Conservation (phyloP, 495 filamentous ascomycete genomes). For the Aspergillus leporis region DNA sequence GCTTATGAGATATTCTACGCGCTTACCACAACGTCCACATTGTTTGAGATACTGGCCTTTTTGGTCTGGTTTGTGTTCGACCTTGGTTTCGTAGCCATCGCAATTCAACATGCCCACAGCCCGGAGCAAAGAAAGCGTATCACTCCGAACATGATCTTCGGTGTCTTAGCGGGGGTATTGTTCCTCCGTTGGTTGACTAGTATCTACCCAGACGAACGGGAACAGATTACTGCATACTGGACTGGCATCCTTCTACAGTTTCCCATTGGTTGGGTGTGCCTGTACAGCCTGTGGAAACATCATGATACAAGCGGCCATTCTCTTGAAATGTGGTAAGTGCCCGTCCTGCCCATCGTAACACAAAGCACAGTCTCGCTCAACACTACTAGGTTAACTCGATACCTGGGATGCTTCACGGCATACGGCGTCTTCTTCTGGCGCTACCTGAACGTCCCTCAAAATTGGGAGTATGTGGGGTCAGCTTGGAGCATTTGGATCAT, state of each 20-base stretch:
- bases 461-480: constrained; percentile 23
- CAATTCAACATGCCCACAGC: constrained; percentile 11
- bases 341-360: background rate
- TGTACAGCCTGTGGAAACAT: constrained; percentile 13
- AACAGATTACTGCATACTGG: constrained; percentile 25
- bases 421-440: constrained; percentile 25
- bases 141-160: constrained; percentile 12
- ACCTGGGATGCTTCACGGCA: constrained; percentile 22
- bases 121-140: constrained; percentile 4
- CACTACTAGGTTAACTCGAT: constrained; percentile 16
- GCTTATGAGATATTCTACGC: constrained; percentile 25
- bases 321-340: constrained; percentile 22
- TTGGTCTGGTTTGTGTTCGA: constrained; percentile 21
- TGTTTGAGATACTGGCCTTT: constrained; percentile 13
- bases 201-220: constrained; percentile 17
- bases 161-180: constrained; percentile 6
- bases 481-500: constrained; percentile 21
- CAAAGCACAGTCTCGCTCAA: background rate
- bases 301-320: constrained; percentile 18
- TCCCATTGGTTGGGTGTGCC: constrained; percentile 20
- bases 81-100: constrained; percentile 12
- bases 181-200: constrained; percentile 10
- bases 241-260: constrained; percentile 21
- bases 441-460: constrained; percentile 22
- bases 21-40: constrained; percentile 16